These are phyloP conservation scores for Pisolithus albus DNA, from an alignment of 768 basidiomycete genomes.

Conservation along the genomic window DNA sequence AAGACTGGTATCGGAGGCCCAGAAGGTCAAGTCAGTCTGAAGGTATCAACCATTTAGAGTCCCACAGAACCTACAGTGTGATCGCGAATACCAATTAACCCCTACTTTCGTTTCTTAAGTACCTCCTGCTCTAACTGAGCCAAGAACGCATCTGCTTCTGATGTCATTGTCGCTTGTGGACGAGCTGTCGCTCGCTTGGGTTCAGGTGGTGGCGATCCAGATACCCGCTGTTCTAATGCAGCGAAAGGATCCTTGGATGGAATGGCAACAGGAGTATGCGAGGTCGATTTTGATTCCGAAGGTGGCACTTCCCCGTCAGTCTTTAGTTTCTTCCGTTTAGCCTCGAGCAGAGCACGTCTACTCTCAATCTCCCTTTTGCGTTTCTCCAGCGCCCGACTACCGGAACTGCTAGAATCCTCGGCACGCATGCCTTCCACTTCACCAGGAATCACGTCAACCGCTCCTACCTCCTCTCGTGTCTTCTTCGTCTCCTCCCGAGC, in stretches of 20 bases:
- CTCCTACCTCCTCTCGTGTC: conserved; percentile 52
- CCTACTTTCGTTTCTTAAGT: conserved; percentile 18
- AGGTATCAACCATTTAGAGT: not conserved
- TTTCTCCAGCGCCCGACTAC: conserved; percentile 56
- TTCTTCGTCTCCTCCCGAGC: conserved; percentile 67
- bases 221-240: conserved; percentile 35
- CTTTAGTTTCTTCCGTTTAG: conserved; percentile 55
- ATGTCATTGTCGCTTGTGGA: conserved; percentile 7
- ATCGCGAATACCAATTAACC: not conserved
- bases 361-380: conserved; percentile 70
- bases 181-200: conserved; percentile 24
- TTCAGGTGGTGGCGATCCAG: conserved; percentile 8
- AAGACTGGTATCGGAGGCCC: conserved; percentile 35
- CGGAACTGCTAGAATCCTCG: conserved; percentile 20
- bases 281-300: not conserved
- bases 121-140: conserved; percentile 62
- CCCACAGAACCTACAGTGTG: not conserved
- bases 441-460: conserved; percentile 56
- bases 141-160: conserved; percentile 55
- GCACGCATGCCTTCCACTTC: conserved; percentile 71
- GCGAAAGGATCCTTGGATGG: conserved; percentile 43
- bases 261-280: not conserved
- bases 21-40: conserved; percentile 6
- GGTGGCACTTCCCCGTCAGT: conserved; percentile 3
- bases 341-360: conserved; percentile 50